A percentile compares a stretch with the other conserved stretches of the same genome.
These are phyloP conservation scores for Penicillium maclennaniae DNA, from an alignment of 495 filamentous ascomycete species.

Conservation along the genomic window DNA sequence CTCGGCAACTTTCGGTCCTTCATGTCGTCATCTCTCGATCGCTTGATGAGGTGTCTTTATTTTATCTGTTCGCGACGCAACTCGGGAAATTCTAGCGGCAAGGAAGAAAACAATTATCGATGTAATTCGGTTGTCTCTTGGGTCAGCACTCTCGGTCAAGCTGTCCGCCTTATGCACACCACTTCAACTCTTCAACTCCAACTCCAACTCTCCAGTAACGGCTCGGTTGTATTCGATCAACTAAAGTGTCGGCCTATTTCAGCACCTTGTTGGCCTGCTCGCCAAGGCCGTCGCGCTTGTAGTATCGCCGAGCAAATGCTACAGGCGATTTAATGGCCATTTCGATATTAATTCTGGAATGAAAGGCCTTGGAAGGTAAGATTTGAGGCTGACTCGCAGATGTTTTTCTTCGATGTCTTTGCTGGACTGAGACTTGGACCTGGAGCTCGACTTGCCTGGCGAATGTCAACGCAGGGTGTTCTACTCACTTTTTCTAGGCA, in stretches of 20 bases:
- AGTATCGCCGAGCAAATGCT: constrained; percentile 27
- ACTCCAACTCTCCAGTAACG: constrained; percentile 44
- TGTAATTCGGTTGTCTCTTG: constrained; percentile 52
- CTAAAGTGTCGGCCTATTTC: constrained; percentile 26
- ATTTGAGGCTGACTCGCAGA: constrained; percentile 2
- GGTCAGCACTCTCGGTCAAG: constrained; percentile 44
- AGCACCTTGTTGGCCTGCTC: constrained; percentile 20
- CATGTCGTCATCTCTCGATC: constrained; percentile 38
- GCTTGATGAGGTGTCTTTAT: constrained; percentile 39
- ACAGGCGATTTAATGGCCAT: constrained; percentile 12
- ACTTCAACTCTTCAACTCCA: constrained; percentile 7
- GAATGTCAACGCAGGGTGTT: neutral
- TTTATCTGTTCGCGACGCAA: constrained; percentile 41
- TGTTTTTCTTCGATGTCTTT: neutral
- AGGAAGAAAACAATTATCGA: constrained; percentile 44
- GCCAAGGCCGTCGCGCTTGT: constrained; percentile 39
- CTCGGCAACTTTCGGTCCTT: constrained; percentile 30
- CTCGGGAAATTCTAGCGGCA: constrained; percentile 46
- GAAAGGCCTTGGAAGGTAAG: constrained; percentile 7
- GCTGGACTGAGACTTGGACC: too few relatives aligned
- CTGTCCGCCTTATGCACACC: constrained; percentile 41
- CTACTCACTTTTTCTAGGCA: neutral
- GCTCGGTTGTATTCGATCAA: constrained; percentile 46
- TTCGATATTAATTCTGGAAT: constrained; percentile 2
- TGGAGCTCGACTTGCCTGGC: neutral